Base-by-base conservation (phyloP, 768 basidiomycete species). In the Kwoniella dejecticola region DNA sequence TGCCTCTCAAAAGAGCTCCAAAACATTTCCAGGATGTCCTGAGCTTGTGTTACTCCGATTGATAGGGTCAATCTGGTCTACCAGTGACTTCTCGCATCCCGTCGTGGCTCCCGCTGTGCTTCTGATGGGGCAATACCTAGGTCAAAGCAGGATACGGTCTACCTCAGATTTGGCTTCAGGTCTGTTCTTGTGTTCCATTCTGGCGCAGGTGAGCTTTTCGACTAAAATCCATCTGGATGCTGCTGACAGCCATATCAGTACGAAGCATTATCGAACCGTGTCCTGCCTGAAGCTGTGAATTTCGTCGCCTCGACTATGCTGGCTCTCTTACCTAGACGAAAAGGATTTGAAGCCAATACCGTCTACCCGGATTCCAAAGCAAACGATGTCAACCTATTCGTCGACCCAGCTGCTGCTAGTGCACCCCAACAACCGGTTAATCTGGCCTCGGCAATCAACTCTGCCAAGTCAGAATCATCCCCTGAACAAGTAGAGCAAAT, bases 11-110 rank as follows among this genome's bases (percentile, higher is more conserved):
- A 77, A 77, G 0, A 81, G 84, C 8, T 82, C 90, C 2, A 89
- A 85, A 80, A 97, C 91, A 0, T 98, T 91, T 88, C 95, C 96
- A 5, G 88, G 89, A 27, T 77, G 87, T 3, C 80, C 91, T 4
- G 96, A 99, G 77, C 82, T 99, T 19, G 82, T 84, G 0, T 81
- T 99, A 2, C 81, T 98, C 29, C 86, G 93, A 23, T 77, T 93
- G 38, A 84, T 91, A 52, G 92, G 92, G 3, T 80, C 83, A 13
- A 81, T 89, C 33, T 99, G 94, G 94, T 89, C 93, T 2, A 92
- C 93, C 2, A 95, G 91, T 75, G 96, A 99, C 79, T 84, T 95
- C 80, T 88, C 87, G 52, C 94, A 99, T 78, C 85, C 87, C 0
- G 92, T 98, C 46, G 82, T 91, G 19, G 89, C 90, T 0, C 91